These are phyloP conservation scores for Gossypium arboreum DNA, from an alignment of 345 rosid genomes.

Conservation along the genomic window DNA sequence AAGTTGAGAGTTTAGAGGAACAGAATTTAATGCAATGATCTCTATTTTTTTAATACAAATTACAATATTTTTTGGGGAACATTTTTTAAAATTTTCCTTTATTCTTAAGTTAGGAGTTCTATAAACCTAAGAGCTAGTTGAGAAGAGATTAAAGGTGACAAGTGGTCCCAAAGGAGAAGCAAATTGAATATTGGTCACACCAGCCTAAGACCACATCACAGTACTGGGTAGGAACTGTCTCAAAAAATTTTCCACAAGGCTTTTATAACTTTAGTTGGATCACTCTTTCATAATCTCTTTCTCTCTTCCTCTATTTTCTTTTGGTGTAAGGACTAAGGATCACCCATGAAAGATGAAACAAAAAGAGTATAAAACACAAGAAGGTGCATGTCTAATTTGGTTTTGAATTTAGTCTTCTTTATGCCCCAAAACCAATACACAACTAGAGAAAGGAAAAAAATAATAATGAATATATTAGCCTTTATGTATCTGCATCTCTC, in stretches of 20 bases:
- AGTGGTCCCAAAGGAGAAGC: neutral
- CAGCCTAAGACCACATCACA: conserved; percentile 2
- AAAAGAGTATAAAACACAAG: conserved; percentile 6
- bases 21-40: too few species aligned
- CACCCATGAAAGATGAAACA: conserved; percentile 4
- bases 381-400: neutral
- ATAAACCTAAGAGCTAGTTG: neutral
- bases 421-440: neutral
- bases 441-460: neutral
- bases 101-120: neutral
- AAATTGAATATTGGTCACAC: conserved; percentile 8
- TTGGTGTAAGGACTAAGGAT: conserved; percentile 14
- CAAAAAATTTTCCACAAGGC: neutral
- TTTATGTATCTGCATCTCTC: neutral
- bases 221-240: neutral
- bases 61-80: too few species aligned
- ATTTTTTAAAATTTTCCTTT: neutral
- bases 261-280: conserved; percentile 12
- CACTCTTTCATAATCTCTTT: neutral
- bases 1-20: too few species aligned
- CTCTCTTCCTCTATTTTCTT: neutral
- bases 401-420: neutral
- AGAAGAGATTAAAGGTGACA: neutral
- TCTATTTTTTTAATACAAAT: too few species aligned
- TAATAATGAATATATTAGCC: neutral